Percentiles rank a stretch among this genome's conserved stretches.
Evolutionary conservation across 768 basidiomycete species (phyloP).

Genomic region (Tricholoma hemisulphureum): DNA sequence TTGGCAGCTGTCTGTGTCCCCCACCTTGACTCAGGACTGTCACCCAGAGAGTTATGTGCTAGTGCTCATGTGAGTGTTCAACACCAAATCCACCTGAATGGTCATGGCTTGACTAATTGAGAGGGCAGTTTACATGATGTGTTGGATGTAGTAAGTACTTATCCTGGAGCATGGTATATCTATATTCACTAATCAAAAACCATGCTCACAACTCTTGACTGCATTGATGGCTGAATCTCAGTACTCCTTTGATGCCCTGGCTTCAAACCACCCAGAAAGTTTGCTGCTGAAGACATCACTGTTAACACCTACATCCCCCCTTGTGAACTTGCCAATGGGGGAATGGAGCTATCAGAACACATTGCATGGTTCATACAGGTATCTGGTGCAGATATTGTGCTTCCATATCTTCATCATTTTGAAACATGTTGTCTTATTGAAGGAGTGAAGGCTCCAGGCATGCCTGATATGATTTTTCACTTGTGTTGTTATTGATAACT

Average conservation of each 20-base stretch:
- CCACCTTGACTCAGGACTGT: no score
- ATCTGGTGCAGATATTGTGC: constrained; percentile 10
- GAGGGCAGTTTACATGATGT: neutral
- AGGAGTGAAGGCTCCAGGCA: neutral
- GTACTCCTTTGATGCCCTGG: constrained; percentile 5
- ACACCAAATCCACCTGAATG: no score
- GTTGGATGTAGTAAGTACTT: constrained; percentile 6
- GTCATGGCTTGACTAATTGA: no score
- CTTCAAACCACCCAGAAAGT: neutral
- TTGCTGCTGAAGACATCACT: constrained; percentile 4
- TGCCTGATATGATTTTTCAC: neutral
- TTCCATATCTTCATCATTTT: constrained; percentile 11
- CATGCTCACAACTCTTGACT: neutral
- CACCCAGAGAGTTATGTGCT: no score
- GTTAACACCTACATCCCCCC: constrained; percentile 6
- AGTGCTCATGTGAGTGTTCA: no score
- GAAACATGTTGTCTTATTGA: constrained; percentile 1
- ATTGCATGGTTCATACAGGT: constrained; percentile 9
- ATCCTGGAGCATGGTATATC: no score
- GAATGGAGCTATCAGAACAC: constrained; percentile 1
- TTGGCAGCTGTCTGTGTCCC: no score
- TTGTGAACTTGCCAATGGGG: constrained; percentile 1
- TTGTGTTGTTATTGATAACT: neutral
- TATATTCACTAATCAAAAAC: neutral
- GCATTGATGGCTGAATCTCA: constrained; percentile 9